Conservation (phyloP, 257 asterid genomes). For the Solanum bulbocastanum region DNA sequence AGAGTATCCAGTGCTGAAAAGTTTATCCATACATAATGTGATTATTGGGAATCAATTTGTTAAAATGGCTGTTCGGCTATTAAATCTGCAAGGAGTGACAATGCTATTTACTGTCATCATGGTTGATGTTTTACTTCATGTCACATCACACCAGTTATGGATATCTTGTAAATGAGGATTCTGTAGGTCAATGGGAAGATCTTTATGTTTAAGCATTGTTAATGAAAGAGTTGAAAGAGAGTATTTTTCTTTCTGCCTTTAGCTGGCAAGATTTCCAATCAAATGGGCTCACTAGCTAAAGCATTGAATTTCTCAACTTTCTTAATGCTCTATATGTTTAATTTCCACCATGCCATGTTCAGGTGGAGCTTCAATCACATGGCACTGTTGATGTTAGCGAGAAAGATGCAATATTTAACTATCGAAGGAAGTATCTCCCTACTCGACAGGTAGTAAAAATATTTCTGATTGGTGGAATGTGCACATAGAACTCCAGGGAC, state of each 20-base stretch:
- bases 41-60: neutral
- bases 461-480: neutral
- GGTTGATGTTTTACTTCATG: neutral
- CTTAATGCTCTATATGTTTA: conserved; percentile 5
- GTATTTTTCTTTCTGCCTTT: neutral
- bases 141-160: neutral
- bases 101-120: neutral
- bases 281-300: neutral
- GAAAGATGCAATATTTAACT: conserved; percentile 69
- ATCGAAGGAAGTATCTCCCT: conserved; percentile 77
- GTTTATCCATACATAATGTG: neutral
- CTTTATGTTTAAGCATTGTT: neutral
- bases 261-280: neutral
- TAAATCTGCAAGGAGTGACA: neutral
- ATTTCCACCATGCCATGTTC: neutral
- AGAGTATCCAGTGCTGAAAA: neutral
- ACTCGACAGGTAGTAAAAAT: conserved; percentile 55
- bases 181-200: neutral
- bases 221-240: neutral
- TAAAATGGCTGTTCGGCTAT: neutral
- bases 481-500: neutral
- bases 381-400: conserved; percentile 37
- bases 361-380: conserved; percentile 79
- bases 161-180: neutral
- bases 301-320: neutral